Conservation (phyloP, 495 filamentous ascomycete species). For the Talaromyces nanjingensis region DNA sequence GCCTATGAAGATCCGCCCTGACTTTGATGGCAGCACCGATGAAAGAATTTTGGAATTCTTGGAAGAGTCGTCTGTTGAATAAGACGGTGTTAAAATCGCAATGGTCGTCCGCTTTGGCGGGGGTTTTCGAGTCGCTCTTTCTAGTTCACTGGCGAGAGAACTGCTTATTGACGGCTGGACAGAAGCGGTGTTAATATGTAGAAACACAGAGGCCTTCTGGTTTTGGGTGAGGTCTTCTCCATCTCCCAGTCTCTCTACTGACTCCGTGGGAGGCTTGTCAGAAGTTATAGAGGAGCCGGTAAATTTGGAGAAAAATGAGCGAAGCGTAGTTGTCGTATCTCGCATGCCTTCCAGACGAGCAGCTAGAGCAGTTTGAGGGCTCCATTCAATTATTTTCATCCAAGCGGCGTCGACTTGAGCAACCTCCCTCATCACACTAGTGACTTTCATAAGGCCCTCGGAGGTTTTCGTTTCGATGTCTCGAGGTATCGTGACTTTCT, state of each 20-base stretch:
- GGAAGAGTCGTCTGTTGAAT: constrained; percentile 64
- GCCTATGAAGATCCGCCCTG: constrained; percentile 90
- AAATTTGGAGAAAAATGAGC: constrained; percentile 74
- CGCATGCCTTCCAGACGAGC: constrained; percentile 30
- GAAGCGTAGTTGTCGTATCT: constrained; percentile 52
- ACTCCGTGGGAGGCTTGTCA: constrained; percentile 24
- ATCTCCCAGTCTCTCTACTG: constrained; percentile 25
- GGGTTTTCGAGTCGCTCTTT: constrained; percentile 93
- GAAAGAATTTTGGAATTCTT: constrained; percentile 72
- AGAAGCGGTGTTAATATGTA: constrained; percentile 77
- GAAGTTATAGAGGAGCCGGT: constrained; percentile 38
- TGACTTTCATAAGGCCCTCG: constrained; percentile 78
- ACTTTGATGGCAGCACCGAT: constrained; percentile 82
- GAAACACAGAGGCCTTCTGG: constrained; percentile 70
- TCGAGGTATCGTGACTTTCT: constrained; percentile 64
- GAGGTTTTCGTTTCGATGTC: constrained; percentile 75
- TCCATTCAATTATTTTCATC: constrained; percentile 86
- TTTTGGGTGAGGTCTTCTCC: constrained; percentile 56
- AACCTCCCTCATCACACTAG: constrained; percentile 64
- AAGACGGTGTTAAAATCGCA: constrained; percentile 82
- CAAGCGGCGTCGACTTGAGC: constrained; percentile 88
- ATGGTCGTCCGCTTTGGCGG: constrained; percentile 82
- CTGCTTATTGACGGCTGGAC: constrained; percentile 63
- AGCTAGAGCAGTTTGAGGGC: constrained; percentile 43
- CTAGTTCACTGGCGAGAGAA: constrained; percentile 74